These are phyloP conservation scores for Aspergillus fumigatiaffinis DNA, from an alignment of 2,329 filamentous ascomycete genomes.

Conservation along the genomic window DNA sequence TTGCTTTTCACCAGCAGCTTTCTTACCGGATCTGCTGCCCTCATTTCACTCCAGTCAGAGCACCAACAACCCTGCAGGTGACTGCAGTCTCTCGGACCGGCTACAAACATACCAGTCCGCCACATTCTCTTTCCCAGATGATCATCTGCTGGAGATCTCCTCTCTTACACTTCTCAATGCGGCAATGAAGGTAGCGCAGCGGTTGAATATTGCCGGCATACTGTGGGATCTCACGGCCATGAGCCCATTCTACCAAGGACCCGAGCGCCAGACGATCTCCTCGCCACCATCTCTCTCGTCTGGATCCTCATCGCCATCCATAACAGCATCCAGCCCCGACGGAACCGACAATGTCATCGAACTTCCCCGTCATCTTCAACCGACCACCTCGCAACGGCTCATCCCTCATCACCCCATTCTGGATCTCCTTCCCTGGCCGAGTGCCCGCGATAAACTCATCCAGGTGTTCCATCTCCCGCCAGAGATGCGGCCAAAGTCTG, in stretches of 20 bases:
- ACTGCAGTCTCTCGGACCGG: conserved; percentile 8
- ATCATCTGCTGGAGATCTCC: conserved; percentile 47
- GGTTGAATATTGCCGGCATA: conserved; percentile 41
- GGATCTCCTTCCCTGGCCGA: conserved; percentile 58
- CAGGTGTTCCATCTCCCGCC: conserved; percentile 50
- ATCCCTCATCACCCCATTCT: conserved; percentile 56
- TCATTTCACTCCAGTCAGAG: not conserved
- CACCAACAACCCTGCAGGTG: not conserved
- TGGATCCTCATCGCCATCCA: conserved; percentile 13
- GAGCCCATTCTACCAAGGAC: conserved; percentile 45
- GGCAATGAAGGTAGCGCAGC: conserved; percentile 45
- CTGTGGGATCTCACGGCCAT: conserved; percentile 47
- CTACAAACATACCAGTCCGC: conserved; percentile 18
- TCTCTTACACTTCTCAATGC: conserved; percentile 48
- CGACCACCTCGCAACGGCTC: conserved; percentile 47
- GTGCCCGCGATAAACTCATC: conserved; percentile 51
- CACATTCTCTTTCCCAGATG: conserved; percentile 42
- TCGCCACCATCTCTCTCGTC: conserved; percentile 6
- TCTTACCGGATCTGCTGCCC: not conserved
- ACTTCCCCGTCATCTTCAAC: conserved; percentile 48
- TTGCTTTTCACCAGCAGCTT: not conserved
- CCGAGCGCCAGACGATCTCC: not conserved
- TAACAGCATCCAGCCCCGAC: conserved; percentile 21
- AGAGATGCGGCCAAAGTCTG: conserved; percentile 45
- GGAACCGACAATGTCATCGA: conserved; percentile 18